phyloP scores from a whole-genome alignment of 2,329 filamentous ascomycete species.

The Parastagonospora avenae region DNA sequence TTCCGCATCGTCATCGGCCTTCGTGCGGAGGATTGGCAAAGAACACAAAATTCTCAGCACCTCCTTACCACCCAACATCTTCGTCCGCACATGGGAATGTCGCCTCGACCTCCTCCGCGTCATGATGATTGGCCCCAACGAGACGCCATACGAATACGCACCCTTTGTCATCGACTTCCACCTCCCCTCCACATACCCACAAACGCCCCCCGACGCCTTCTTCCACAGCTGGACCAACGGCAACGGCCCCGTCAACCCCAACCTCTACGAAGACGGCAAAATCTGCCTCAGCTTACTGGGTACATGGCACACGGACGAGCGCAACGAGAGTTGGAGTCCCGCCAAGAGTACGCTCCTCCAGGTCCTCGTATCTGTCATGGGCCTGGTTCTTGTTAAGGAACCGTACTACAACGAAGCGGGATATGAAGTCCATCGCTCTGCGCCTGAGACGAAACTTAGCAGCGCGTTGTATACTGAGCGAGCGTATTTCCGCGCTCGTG shows the following conservation, averaged over 20 bases:
- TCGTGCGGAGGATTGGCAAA: conserved; percentile 59
- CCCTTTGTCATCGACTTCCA: conserved; percentile 66
- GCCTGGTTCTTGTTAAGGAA: conserved; percentile 62
- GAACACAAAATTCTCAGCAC: conserved; percentile 63
- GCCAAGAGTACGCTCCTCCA: conserved; percentile 62
- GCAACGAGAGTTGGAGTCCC: conserved; percentile 60
- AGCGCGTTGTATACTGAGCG: conserved; percentile 60
- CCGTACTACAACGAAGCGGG: conserved; percentile 70
- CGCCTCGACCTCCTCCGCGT: conserved; percentile 64
- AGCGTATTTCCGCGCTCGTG: conserved; percentile 58
- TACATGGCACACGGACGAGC: conserved; percentile 62
- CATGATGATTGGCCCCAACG: conserved; percentile 62
- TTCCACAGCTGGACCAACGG: conserved; percentile 65
- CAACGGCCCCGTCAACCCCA: conserved; percentile 63
- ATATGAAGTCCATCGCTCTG: conserved; percentile 58
- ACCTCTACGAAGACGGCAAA: conserved; percentile 67
- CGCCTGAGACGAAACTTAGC: conserved; percentile 53
- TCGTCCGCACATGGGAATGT: conserved; percentile 64
- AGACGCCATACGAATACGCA: conserved; percentile 65
- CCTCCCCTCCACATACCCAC: conserved; percentile 57
- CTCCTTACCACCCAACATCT: conserved; percentile 62
- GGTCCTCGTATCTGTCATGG: conserved; percentile 62
- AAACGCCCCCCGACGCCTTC: conserved; percentile 58
- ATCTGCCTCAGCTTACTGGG: conserved; percentile 65
- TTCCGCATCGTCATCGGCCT: conserved; percentile 48